Base-by-base conservation (phyloP, 106 monocot species). In the Dioscorea alata region DNA sequence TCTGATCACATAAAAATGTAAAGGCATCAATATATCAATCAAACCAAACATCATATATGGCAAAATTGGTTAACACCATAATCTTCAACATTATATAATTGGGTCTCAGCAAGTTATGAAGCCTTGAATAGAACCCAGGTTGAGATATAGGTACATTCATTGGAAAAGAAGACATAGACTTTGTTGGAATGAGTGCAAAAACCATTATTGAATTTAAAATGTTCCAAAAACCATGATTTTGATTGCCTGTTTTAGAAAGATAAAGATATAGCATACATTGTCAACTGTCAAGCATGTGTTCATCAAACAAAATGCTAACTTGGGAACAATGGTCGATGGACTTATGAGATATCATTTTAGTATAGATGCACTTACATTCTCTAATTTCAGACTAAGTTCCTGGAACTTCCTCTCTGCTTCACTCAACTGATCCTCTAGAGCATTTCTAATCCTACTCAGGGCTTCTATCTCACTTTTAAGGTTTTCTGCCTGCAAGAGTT, bases 361-460 rank as follows among this genome's bases (percentile, higher is more conserved):
- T 64, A 15, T 15, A 64, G 42, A 74, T 57, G 42, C 42, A 82
- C 89, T 82, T 68, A 90, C 93, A 51, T 42, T 75, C 25, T 70
- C 75, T 56, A 85, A 61, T 35, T 78, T 76, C 16, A 67, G 35
- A 61, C 56, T 61, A 49, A 89, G 32, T 52, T 86, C 81, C 48
- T 80, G 68, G 42, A 74, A 56, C 65, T 76, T 86, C 65, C 77
- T 87, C 69, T 94, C 89, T 22, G 93, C 86, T 63, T 78, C 79
- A 51, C 58, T 71, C 51, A 66, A 72, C 53, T 66, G 69, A 48
- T 69, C 59, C 48, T 84, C 86, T 33, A 82, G 70, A 64, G 74
- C 76, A 80, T 76, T 75, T 48, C 71, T 84, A 14, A 71, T 82
- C 59, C 58, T 67, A 42, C 22, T 74, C 72, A 82, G 70, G 8